Percentiles rank a stretch among this genome's conserved stretches.
These are phyloP conservation scores for Perilla frutescens DNA, from an alignment of 257 asterid genomes.

Conservation along the genomic window DNA sequence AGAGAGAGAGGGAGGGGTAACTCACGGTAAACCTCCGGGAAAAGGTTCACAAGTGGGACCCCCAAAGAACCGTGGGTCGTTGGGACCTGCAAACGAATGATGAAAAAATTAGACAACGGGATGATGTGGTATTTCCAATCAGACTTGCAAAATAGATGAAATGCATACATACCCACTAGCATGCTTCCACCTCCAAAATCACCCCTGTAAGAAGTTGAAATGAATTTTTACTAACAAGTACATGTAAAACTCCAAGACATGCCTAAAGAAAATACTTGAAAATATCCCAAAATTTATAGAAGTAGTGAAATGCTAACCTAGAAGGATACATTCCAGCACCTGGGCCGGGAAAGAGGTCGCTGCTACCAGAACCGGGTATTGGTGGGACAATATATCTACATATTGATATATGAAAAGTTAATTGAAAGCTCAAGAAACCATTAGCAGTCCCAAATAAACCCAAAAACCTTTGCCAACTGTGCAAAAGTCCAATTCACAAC, in stretches of 20 bases:
- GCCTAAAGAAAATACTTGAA: too few species aligned
- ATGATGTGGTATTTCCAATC: conserved; percentile 1
- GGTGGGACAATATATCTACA: conserved; percentile 63
- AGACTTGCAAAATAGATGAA: conserved; percentile 12
- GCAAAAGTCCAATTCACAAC: not conserved
- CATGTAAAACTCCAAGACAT: not conserved
- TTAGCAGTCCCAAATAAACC: not conserved
- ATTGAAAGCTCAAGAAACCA: not conserved
- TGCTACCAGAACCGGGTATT: conserved; percentile 46
- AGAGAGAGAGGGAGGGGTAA: conserved; percentile 9
- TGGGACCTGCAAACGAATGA: conserved; percentile 63
- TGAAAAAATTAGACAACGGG: conserved; percentile 7
- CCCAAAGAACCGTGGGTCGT: conserved; percentile 75
- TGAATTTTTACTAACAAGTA: conserved; percentile 10
- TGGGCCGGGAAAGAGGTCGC: conserved; percentile 71
- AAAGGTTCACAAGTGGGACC: conserved; percentile 54
- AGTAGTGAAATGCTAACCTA: conserved; percentile 47
- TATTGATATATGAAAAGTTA: not conserved
- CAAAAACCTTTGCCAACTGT: not conserved
- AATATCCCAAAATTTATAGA: too few species aligned
- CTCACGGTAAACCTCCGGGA: conserved; percentile 67
- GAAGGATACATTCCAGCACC: conserved; percentile 81
- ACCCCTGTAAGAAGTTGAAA: conserved; percentile 55
- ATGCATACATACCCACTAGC: conserved; percentile 74
- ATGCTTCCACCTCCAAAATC: conserved; percentile 65